Evolutionary conservation across 2,329 filamentous ascomycete genomes (phyloP), one percentile per base, ranked within the genome.

Genomic region (Phaeosphaeriaceae sp.): DNA sequence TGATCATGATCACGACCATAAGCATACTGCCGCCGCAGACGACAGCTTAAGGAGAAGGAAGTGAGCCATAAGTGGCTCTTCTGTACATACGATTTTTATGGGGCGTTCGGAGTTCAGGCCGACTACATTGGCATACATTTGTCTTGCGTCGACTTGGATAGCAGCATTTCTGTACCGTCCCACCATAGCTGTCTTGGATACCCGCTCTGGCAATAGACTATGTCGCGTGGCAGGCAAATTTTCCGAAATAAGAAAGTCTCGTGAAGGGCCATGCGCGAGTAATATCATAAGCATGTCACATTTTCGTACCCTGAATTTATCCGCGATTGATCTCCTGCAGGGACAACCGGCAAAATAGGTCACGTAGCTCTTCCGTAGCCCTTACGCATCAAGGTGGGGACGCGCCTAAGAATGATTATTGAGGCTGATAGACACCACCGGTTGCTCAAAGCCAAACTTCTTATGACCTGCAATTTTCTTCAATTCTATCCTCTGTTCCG

Each of bases 341-440:
- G 65, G 62, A 67, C 67, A 62, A 70, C 72, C 72, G 73, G 72
- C 67, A 74, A 69, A 76, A 72, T 57, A 59, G 52, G 56, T 66
- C 60, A 66, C 66, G 62, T 57, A 62, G 53, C 54, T 40, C 54
- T 52, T 52, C 65, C 45, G 45, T 47, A 45, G 42, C 42, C 21
- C 42, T 45, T 45, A 45, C 42, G 19, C 21, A 56, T 65, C 59
- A 63, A 60, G 53, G 63, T 60, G 61, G 60, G 59, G 60, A 60
- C 51, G 46, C 36, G 44, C 58, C 65, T 64, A 63, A 58, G 53
- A 54, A 51, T 56, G 33, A 44, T 36, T 33, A 60, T 53, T 53
- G 56, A 57, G 51, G 56, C 57, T 58, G 52, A 50, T 56, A 57
- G 61, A 65, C 57, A 62, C 62, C 62, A 69, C 62, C 52, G 65